phyloP scores from a whole-genome alignment of 495 filamentous ascomycete genomes.

The Emericellopsis terricola region DNA sequence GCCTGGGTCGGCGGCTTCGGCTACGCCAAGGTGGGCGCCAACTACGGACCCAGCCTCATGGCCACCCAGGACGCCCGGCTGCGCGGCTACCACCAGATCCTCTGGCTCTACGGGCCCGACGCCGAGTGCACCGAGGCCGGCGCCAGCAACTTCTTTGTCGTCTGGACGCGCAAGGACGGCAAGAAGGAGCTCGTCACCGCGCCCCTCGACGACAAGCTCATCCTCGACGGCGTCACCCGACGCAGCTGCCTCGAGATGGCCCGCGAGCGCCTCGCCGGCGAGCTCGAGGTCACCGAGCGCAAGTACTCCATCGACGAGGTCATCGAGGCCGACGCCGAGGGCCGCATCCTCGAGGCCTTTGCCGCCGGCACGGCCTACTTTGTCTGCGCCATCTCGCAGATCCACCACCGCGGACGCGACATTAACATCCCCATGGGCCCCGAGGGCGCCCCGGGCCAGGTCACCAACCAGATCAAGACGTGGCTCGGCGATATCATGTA shows the following conservation, averaged over 20 bases:
- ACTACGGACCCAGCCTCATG: slow-evolving; percentile 70
- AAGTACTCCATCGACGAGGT: slow-evolving; percentile 69
- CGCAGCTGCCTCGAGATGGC: slow-evolving; percentile 58
- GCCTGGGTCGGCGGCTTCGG: slow-evolving; percentile 91
- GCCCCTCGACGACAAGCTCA: slow-evolving; percentile 60
- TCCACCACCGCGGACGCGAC: slow-evolving; percentile 54
- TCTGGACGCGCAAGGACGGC: slow-evolving; percentile 53
- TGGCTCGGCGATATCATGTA: slow-evolving; percentile 81
- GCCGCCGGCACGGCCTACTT: slow-evolving; percentile 82
- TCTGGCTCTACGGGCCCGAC: slow-evolving; percentile 74
- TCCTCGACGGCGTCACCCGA: slow-evolving; percentile 72
- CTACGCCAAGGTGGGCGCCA: slow-evolving; percentile 78
- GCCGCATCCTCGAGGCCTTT: slow-evolving; percentile 68
- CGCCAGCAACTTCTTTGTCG: slow-evolving; percentile 82
- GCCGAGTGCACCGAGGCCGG: slow-evolving; percentile 76
- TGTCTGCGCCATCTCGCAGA: slow-evolving; percentile 53
- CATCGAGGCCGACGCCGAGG: slow-evolving; percentile 51
- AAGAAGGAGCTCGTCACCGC: slow-evolving; percentile 65
- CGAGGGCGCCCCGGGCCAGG: slow-evolving; percentile 32
- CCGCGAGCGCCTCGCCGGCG: slow-evolving; percentile 38
- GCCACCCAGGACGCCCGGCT: slow-evolving; percentile 54
- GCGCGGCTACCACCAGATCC: slow-evolving; percentile 65
- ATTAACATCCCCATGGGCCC: slow-evolving; percentile 46
- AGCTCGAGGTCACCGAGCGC: slow-evolving; percentile 58
- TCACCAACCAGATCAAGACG: slow-evolving; percentile 46